Evolutionary conservation across 768 basidiomycete species (phyloP), one percentile per base, ranked within the genome.

Genomic region (Lanmaoa rubissima): DNA sequence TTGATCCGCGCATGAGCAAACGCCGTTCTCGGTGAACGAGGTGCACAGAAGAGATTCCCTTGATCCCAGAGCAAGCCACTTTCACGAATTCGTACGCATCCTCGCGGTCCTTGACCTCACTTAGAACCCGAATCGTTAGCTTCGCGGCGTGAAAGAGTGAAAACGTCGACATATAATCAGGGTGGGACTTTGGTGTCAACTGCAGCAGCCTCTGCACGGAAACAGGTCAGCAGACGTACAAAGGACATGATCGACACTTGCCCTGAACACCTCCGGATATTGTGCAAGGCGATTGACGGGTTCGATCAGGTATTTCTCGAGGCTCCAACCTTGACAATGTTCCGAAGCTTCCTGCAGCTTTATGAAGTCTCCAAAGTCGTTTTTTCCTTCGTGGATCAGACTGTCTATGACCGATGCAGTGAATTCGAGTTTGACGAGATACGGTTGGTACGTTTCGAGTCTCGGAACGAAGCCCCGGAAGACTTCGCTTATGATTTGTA

Each of bases 321-420:
- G 74, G 32, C 74, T 79, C 84, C 88, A 86, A 1, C 82, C 80
- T 32, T 75, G 78, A 55, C 86, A 82, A 31, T 81, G 82, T 6
- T 76, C 68, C 39, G 72, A 76, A 53, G 71, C 65, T 65, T 87
- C 82, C 63, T 88, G 84, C 59, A 97, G 76, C 59, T 79, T 72
- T 9, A 95, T 78, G 67, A 94, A 97, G 69, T 93, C 91, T 1
- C 90, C 90, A 71, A 97, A 90, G 61, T 94, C 89, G 63, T 76
- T 84, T 34, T 74, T 71, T n/a, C 70, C 67, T 56, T 86, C 81
- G 3, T 71, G 67, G 44, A 75, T 70, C 60, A 87, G 72, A 19
- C 71, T 65, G 46, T 82, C 79, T 41, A 90, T 82, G 53, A 78
- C 66, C 16, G 76, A 69, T 1, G 80, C 79, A 0, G 87, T 82